phyloP scores from a whole-genome alignment of 1,139 yeast species.

The Geotrichum phurueaensis region DNA sequence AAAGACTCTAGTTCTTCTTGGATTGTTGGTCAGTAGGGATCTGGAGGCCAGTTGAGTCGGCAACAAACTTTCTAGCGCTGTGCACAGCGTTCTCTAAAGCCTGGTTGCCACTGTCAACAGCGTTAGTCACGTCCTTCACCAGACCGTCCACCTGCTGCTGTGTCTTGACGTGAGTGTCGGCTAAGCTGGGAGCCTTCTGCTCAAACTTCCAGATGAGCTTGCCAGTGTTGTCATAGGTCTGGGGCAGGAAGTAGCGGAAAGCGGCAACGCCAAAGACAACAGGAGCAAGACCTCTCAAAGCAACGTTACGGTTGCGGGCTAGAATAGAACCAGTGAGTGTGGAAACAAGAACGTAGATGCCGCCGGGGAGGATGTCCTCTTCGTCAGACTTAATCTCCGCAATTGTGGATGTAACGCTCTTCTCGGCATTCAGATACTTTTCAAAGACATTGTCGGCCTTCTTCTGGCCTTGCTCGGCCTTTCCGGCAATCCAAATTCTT shows the following conservation, averaged over 20 bases:
- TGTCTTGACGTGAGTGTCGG: conserved; percentile 55
- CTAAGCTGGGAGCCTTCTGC: conserved; percentile 58
- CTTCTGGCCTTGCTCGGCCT: conserved; percentile 34
- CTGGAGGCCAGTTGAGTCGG: conserved; percentile 52
- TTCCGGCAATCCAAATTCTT: conserved; percentile 39
- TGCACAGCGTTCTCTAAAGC: conserved; percentile 40
- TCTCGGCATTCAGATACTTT: conserved; percentile 55
- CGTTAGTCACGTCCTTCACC: conserved; percentile 41
- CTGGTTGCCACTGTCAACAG: conserved; percentile 35
- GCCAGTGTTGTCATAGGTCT: conserved; percentile 63
- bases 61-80: conserved; percentile 45
- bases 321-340: conserved; percentile 72
- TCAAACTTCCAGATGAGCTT: conserved; percentile 63
- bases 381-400: conserved; percentile 62
- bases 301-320: conserved; percentile 62
- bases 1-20: conserved; percentile 10
- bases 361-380: conserved; percentile 74
- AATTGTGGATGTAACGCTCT: conserved; percentile 59
- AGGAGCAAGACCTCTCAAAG: conserved; percentile 59
- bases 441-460: conserved; percentile 43
- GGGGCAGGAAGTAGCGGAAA: conserved; percentile 70
- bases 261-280: conserved; percentile 60
- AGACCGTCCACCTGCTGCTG: conserved; percentile 45
- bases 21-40: conserved; percentile 12
- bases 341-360: conserved; percentile 67